These are phyloP conservation scores for Arachis monticola DNA, from an alignment of 331 rosid genomes.

Conservation along the genomic window DNA sequence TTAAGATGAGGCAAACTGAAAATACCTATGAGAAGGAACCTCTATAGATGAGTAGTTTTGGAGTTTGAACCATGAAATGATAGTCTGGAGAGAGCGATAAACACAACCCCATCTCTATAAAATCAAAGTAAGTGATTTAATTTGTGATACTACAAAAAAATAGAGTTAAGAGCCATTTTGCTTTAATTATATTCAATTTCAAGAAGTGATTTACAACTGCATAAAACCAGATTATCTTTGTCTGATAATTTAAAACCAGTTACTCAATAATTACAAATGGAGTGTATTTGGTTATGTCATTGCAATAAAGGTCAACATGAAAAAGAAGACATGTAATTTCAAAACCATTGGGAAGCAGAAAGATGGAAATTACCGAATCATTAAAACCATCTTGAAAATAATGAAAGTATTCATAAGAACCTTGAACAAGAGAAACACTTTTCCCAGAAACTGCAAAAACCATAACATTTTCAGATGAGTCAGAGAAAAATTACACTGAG, in stretches of 20 bases:
- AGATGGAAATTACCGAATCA: slow-evolving; percentile 74
- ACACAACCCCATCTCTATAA: slow-evolving; percentile 99
- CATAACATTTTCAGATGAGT: slow-evolving; percentile 26
- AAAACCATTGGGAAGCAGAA: slow-evolving; percentile 28
- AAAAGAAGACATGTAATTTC: slow-evolving; percentile 28
- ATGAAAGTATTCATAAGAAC: slow-evolving; percentile 92
- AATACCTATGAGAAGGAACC: slow-evolving; percentile 93
- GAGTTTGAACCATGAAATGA: slow-evolving; percentile 95
- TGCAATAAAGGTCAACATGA: slow-evolving; percentile 13
- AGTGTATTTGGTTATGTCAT: slow-evolving; percentile 2
- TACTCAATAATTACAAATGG: slow-evolving; percentile 6
- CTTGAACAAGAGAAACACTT: slow-evolving; percentile 72
- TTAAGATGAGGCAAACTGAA: slow-evolving; percentile 20
- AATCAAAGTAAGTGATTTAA: slow-evolving; percentile 34
- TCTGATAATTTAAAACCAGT: slow-evolving; percentile 27
- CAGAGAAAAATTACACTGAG: slow-evolving; percentile 10
- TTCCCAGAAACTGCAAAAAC: slow-evolving; percentile 80
- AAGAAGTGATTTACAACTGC: slow-evolving; percentile 30
- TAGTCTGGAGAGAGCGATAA: slow-evolving; percentile 91
- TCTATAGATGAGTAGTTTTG: slow-evolving; percentile 85
- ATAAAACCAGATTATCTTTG: background rate
- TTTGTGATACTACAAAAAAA: slow-evolving; percentile 11
- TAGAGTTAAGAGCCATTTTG: slow-evolving; percentile 1
- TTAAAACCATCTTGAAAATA: slow-evolving; percentile 84
- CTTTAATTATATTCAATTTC: slow-evolving; percentile 2